Evolutionary conservation across 176 grass and related monocot genomes (phyloP).

Genomic region (Carex kokanica): DNA sequence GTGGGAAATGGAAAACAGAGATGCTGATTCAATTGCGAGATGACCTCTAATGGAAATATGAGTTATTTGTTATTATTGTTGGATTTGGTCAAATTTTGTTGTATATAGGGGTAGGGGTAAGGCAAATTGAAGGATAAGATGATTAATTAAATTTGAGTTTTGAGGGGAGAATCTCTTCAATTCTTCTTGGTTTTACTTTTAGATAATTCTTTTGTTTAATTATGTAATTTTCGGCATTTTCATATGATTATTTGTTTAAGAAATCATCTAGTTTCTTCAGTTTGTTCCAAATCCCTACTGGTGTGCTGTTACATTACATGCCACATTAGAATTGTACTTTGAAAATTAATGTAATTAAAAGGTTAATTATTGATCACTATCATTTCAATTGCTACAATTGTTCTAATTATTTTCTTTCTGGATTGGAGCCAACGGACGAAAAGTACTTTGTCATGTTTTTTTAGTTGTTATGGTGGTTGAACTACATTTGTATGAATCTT

Average conservation of each 20-base stretch:
- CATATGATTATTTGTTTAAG: conserved; percentile 5
- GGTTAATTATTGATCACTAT: neutral
- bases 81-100: conserved; percentile 25
- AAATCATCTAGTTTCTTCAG: neutral
- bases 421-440: neutral
- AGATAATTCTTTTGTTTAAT: conserved; percentile 21
- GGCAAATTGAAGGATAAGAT: conserved; percentile 4
- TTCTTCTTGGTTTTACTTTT: neutral
- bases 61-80: conserved; percentile 24
- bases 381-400: neutral
- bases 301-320: neutral
- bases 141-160: conserved; percentile 18
- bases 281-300: neutral
- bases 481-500: conserved; percentile 1
- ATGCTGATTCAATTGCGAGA: conserved; percentile 39
- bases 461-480: conserved; percentile 10
- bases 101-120: conserved; percentile 1
- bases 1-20: conserved; percentile 55
- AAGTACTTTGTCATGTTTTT: neutral
- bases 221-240: neutral
- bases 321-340: neutral
- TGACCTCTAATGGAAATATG: conserved; percentile 10
- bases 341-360: neutral
- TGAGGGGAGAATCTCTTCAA: conserved; percentile 27
- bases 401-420: neutral